Evolutionary conservation across 192 early-diverging fungal species (phyloP), one percentile per base, ranked within the genome.

Genomic region (Gryganskiella cystojenkinii): DNA sequence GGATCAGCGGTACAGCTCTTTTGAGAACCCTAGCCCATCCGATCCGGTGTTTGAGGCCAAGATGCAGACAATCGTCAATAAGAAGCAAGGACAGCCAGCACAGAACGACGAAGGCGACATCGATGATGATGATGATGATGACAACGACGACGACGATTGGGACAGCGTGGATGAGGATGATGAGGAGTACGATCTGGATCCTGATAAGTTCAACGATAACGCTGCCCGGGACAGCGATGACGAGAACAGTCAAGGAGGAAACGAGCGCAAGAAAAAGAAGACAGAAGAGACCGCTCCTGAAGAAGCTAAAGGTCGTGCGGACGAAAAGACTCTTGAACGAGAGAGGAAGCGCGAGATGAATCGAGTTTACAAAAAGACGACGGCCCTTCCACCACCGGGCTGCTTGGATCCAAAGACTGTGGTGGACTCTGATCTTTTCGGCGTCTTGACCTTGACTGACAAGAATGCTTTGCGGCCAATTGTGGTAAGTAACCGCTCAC

Each of bases 1-100:
- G 9, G 71, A 75, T 3, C 43, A 86, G 47, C 75, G 80, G n/a
- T 88, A 87, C 31, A 87, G 81, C 9, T 34, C 71, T 3, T 86
- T 91, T 56, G 61, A 75, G 10, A 35, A 72, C 27, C 72, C 68
- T 19, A 13, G 40, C 6, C 13, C 59, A 14, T 15, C 55, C 43
- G 15, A 67, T 15, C 60, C 72, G 15, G 28, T 69, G 15, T 63
- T 80, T 67, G 69, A 68, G 19, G 63, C 56, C 14, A 70, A 73
- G 45, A 56, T 78, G 1, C 49, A 71, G 30, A 24, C 64, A 5
- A 60, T 71, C 30, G 52, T 56, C 3, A 33, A 37, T 22, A 44
- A 56, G 7, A 71, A 78, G 22, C 45, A 67, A n/a, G 70, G 64
- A 0, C n/a, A 46, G 2, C 20, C 24, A 11, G 11, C 45, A 13